Base-by-base conservation (phyloP, 768 basidiomycete genomes). In the Butyriboletus loyo region DNA sequence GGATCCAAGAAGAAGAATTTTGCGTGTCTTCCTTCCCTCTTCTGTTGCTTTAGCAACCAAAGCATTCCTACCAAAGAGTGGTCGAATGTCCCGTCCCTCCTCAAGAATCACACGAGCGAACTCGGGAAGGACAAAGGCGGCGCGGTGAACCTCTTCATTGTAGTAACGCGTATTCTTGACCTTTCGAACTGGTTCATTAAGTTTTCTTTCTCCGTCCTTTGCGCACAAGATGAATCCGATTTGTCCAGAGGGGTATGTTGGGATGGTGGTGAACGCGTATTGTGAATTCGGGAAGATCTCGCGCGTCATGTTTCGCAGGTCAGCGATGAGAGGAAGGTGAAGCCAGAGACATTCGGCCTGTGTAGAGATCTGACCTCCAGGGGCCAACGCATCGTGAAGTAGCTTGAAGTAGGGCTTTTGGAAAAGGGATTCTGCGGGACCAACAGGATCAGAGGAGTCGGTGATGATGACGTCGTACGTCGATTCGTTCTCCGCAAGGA, bases 381-480 rank as follows among this genome's bases (percentile, higher is more conserved):
- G 87, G 15, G 86, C 76, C 55, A 99, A 82, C 0, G 95, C 91
- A 62, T 94, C 87, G 68, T 93, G 84, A 52, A 99, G 80, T 32
- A 98, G 85, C 70, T 92, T 81, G 79, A 98, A 99, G 82, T 97
- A 99, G 2, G 94, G 90, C 70, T 94, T 89, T 73, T 98, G 83
- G 81, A 99, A 98, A 58, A 98, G 87, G 22, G 89, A 82, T 40
- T 85, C 87, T 40, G 96, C 96, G 38, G 96, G 96, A 38, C 96
- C 96, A 50, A 98, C 92, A 35, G 96, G 96, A 72, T 98, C 96
- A 21, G 94, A 97, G 19, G 95, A 98, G 71, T 99, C 96, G 56
- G 96, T 99, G 75, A 99, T 90, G 76, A 99, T 98, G 54, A 90
- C 92, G 67, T 99, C 96, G 83, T 96, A 97, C 46, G 84, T 84